Conservation (phyloP, 1,139 yeast genomes). For the Lodderomyces theae region DNA sequence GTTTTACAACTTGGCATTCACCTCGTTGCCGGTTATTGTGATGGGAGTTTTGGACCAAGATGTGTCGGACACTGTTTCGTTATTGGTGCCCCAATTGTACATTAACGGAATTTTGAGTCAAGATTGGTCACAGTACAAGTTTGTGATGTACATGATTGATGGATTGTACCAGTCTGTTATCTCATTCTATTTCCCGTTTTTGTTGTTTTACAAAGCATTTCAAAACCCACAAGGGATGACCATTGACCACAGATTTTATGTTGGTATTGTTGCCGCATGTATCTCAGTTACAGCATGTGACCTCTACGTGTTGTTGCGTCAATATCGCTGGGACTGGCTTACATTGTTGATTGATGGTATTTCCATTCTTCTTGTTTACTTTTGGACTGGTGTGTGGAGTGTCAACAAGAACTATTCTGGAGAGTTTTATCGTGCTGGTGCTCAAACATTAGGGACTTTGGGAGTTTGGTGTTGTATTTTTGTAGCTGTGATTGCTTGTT, state of each 20-base stretch:
- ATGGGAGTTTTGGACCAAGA: conserved; percentile 62
- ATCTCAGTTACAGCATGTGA: conserved; percentile 54
- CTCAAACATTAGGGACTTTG: conserved; percentile 52
- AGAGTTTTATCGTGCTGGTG: conserved; percentile 56
- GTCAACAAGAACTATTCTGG: conserved; percentile 33
- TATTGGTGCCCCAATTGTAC: conserved; percentile 59
- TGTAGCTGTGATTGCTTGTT: conserved; percentile 44
- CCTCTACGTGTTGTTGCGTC: conserved; percentile 52
- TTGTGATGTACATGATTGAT: conserved; percentile 56
- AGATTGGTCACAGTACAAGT: conserved; percentile 54
- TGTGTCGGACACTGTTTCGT: conserved; percentile 55
- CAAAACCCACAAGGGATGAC: conserved; percentile 48
- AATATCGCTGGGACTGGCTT: conserved; percentile 63
- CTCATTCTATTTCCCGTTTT: conserved; percentile 55
- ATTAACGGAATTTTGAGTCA: conserved; percentile 50
- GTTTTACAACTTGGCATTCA: conserved; percentile 65
- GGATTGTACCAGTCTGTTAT: conserved; percentile 58
- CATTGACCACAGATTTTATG: conserved; percentile 58
- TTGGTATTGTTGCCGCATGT: conserved; percentile 49
- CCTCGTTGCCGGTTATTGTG: conserved; percentile 60
- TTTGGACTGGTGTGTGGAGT: conserved; percentile 66
- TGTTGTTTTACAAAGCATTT: conserved; percentile 44
- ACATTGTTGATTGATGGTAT: conserved; percentile 46
- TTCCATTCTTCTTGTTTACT: conserved; percentile 51
- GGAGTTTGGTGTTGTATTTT: conserved; percentile 52